Base-by-base conservation (phyloP, 805 yeast genomes). In the Wickerhamomyces xylosicus region DNA sequence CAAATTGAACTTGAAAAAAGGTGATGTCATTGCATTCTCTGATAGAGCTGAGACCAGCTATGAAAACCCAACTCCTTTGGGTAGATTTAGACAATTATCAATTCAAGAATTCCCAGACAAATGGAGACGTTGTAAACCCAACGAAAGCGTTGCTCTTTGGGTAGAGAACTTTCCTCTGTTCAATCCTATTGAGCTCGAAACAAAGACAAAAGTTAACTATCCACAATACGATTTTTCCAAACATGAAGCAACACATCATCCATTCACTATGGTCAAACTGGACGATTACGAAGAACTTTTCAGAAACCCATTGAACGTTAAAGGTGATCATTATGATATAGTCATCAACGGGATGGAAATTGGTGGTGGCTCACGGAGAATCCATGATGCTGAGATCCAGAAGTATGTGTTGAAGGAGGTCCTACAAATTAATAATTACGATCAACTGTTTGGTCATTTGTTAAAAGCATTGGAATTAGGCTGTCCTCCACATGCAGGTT, bases 401-500 rank as follows among this genome's bases (percentile, higher is more conserved):
- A 67, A 71, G 40, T 85, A 65, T 54, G 72, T 92, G 5, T 78
- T 92, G 49, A 64, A 77, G 35, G 58, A 75, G 19, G 66, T 90
- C 10, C 66, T 92, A 22, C 60, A 69, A 7, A 79, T 92, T 11
- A 36, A 53, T 1, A 62, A 85, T 45, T 72, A 84, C 20, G 69
- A 78, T 34, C 54, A 57, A 28, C 63, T 86, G 8, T 92, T 92
- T 63, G 95, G 95, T 0, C 99, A 92, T 60, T 65, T 92, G 32
- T 64, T 92, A 25, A 64, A 68, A 32, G 96, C 96, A 0, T 72
- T 92, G 40, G 74, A 74, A 19, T 75, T 83, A 62, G 98, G 98
- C 1, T 86, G 97, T 53, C 99, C 99, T 1, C 99, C 99, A 1
- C 99, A 92, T 61, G 96, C 97, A 2, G 99, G 99, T 0, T 66